These are phyloP conservation scores for Plasmodium gallinaceum DNA, from an alignment of 169 alveolate species.

Conservation along the genomic window DNA sequence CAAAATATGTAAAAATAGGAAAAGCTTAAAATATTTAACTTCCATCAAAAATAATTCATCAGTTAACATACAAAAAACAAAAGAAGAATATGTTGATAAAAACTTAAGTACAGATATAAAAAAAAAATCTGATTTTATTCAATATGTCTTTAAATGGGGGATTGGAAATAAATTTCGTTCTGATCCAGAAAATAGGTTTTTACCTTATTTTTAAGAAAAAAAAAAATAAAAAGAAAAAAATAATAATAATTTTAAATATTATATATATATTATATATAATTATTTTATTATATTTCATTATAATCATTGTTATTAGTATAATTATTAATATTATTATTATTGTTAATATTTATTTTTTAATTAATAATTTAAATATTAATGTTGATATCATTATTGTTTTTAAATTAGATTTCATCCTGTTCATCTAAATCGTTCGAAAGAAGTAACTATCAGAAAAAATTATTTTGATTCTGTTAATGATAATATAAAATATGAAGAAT, in stretches of 20 bases:
- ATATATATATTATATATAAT: too few species aligned
- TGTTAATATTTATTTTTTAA: not conserved
- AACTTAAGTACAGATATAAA: not conserved
- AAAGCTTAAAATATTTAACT: conserved; percentile 29
- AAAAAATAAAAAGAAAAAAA: conserved; percentile 13
- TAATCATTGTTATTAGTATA: too few species aligned
- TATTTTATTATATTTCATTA: too few species aligned
- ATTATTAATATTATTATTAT: too few species aligned
- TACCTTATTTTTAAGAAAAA: not conserved
- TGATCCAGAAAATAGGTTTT: conserved; percentile 83
- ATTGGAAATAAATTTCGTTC: conserved; percentile 84
- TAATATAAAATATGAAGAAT: conserved; percentile 80
- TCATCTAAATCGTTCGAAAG: conserved; percentile 78
- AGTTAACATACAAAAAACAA: not conserved
- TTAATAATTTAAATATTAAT: too few species aligned
- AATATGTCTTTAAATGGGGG: conserved; percentile 86
- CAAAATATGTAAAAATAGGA: conserved; percentile 30
- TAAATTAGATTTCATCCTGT: conserved; percentile 80
- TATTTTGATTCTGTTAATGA: conserved; percentile 79
- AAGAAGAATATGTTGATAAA: not conserved
- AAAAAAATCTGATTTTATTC: conserved; percentile 66
- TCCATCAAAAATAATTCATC: conserved; percentile 12
- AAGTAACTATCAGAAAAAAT: conserved; percentile 78
- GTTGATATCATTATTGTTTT: not conserved
- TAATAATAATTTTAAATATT: not conserved